Evolutionary conservation across 2,329 filamentous ascomycete genomes (phyloP).

Genomic region (Fusarium nisikadoi): DNA sequence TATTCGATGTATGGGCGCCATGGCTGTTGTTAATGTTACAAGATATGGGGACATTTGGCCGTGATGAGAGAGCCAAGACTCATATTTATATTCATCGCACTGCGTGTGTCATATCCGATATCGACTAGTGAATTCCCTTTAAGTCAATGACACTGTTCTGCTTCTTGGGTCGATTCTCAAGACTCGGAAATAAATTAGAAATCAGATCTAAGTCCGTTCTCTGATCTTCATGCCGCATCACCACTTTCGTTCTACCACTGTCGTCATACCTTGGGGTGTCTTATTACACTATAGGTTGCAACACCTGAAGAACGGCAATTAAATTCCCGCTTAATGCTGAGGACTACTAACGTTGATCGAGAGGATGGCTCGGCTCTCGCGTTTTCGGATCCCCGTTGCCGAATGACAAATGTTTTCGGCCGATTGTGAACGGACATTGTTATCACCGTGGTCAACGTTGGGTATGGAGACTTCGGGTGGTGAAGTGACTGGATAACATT

Average conservation of each 20-base stretch:
- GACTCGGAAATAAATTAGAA: slow-evolving; percentile 10
- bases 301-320: neutral
- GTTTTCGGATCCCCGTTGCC: slow-evolving; percentile 14
- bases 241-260: slow-evolving; percentile 14
- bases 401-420: slow-evolving; percentile 15
- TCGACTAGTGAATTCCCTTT: neutral
- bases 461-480: neutral
- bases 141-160: slow-evolving; percentile 12
- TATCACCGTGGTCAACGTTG: neutral
- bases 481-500: neutral
- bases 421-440: neutral
- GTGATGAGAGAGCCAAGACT: neutral
- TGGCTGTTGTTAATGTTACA: neutral
- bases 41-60: neutral
- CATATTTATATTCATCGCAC: neutral
- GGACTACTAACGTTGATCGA: neutral
- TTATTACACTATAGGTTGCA: slow-evolving; percentile 13
- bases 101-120: neutral
- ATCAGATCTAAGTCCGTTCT: slow-evolving; percentile 18
- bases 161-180: neutral
- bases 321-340: neutral
- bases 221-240: slow-evolving; percentile 17
- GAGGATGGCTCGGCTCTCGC: slow-evolving; percentile 7
- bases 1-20: slow-evolving; percentile 25
- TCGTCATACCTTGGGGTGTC: slow-evolving; percentile 18